Conservation (phyloP, 768 basidiomycete species). For the Boletellus ananas region DNA sequence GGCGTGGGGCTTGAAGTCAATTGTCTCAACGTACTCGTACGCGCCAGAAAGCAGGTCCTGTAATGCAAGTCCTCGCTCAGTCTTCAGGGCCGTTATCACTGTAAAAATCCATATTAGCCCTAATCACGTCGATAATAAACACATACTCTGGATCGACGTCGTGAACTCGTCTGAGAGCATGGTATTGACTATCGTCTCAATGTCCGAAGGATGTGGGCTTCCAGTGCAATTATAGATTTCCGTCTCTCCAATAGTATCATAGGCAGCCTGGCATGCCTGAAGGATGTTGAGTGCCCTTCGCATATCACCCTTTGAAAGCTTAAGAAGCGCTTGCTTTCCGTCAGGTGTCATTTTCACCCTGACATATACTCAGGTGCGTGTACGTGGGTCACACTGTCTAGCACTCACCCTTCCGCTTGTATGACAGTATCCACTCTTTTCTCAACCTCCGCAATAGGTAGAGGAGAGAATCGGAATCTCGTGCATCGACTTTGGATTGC, state of each 20-base stretch:
- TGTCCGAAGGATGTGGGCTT: conserved; percentile 92
- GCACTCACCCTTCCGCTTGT: conserved; percentile 72
- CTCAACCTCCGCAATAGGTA: conserved; percentile 83
- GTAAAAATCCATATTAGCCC: neutral
- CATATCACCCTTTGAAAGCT: conserved; percentile 98
- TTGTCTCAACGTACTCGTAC: conserved; percentile 83
- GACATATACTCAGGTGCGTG: conserved; percentile 3
- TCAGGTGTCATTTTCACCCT: conserved; percentile 87
- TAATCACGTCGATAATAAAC: neutral
- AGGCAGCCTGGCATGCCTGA: conserved; percentile 98
- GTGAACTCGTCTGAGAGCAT: conserved; percentile 98
- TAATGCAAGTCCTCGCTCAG: conserved; percentile 88
- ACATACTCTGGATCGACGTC: conserved; percentile 76
- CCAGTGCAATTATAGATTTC: conserved; percentile 98
- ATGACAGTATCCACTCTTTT: conserved; percentile 76
- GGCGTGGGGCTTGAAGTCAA: conserved; percentile 84
- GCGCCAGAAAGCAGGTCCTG: conserved; percentile 92
- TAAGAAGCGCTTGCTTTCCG: conserved; percentile 85
- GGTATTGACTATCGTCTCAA: conserved; percentile 87
- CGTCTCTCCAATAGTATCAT: conserved; percentile 80
- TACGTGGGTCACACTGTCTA: neutral
- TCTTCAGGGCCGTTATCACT: conserved; percentile 88
- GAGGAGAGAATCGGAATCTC: conserved; percentile 92
- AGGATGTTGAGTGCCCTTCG: conserved; percentile 92
- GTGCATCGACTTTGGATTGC: conserved; percentile 99